Base-by-base conservation (phyloP, 371 early-diverging fungal genomes). In the Massospora cicadina region DNA sequence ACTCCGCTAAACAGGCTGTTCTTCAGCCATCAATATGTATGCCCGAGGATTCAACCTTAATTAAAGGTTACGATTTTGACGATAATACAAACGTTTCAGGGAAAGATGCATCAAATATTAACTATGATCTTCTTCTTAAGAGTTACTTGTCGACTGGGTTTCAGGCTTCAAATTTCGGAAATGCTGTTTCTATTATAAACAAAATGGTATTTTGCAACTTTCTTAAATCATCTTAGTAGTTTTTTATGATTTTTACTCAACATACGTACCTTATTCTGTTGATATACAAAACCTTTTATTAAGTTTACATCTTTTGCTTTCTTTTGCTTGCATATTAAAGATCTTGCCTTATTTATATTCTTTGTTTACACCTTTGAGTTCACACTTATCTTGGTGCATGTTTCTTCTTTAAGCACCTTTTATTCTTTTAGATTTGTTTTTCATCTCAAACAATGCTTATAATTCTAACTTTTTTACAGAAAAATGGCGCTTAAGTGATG, bases 341-440 rank as follows among this genome's bases (percentile, higher is more conserved):
- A 62, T 25, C 0, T 13, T 25, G 23, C 60, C 54, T 54, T 65
- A 24, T 0, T 26, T 12, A 25, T 28, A 7, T 33, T 64, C 33
- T 64, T 33, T 21, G 58, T 58, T 27, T 31, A 55, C 43, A 58
- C 26, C 17, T 43, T 17, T 17, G 17, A 43, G 17, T 43, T 10
- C 43, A 5, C 43, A 17, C 43, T 43, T 17, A 43, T 10, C 5
- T 43, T n/a, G n/a, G n/a, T n/a, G n/a, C n/a, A n/a, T n/a, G n/a
- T n/a, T n/a, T n/a, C n/a, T n/a, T n/a, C n/a, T n/a, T 95, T 64
- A 89, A 95, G 68, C 71, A 82, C 53, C 95, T 97, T 96, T 85
- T 88, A 77, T 64, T 67, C 54, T 24, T 12, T n/a, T 1, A 53
- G 27, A 17, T 2, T 43, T 57, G 25, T 13, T 30, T 25, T 59